Percentiles rank a stretch among this genome's conserved stretches.
Evolutionary conservation across 73 alveolate genomes (phyloP).

Genomic region (Stentor roeselii): DNA sequence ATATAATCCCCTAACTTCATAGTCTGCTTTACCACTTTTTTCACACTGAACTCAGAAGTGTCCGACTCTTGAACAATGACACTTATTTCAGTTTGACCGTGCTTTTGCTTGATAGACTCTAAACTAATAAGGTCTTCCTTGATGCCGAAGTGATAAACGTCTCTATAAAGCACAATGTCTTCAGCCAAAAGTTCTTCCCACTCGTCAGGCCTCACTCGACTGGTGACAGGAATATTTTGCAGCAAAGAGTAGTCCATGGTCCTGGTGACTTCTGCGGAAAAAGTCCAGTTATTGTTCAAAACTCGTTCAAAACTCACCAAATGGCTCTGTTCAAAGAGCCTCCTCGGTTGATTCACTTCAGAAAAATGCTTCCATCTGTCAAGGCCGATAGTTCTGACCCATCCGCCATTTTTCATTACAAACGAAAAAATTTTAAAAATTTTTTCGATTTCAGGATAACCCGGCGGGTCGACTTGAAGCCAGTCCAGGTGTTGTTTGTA

Average conservation of each 20-base stretch:
- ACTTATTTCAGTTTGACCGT: slow-evolving; percentile 1
- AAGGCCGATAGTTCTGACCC: not conserved
- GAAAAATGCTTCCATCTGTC: not conserved
- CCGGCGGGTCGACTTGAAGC: not conserved
- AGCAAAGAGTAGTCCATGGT: not conserved
- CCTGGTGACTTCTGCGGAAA: not conserved
- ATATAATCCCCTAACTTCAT: slow-evolving; percentile 20
- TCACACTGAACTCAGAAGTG: slow-evolving; percentile 18
- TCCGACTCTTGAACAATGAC: slow-evolving; percentile 20
- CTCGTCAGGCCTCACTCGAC: not conserved
- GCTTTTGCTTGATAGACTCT: not conserved
- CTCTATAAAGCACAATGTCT: not conserved
- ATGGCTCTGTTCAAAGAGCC: not conserved
- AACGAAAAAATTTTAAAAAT: not conserved
- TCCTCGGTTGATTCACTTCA: not conserved
- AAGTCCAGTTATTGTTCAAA: not conserved
- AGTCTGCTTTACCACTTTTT: slow-evolving; percentile 1
- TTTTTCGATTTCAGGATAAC: not conserved
- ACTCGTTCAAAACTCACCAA: not conserved
- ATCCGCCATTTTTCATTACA: slow-evolving; percentile 9
- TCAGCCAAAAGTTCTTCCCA: slow-evolving; percentile 7
- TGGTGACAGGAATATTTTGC: not conserved
- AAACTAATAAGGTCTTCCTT: slow-evolving; percentile 12
- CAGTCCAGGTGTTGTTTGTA: not conserved
- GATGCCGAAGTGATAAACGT: not conserved